Base-by-base conservation (phyloP, 805 yeast genomes). In the Ogataea degrootiae region DNA sequence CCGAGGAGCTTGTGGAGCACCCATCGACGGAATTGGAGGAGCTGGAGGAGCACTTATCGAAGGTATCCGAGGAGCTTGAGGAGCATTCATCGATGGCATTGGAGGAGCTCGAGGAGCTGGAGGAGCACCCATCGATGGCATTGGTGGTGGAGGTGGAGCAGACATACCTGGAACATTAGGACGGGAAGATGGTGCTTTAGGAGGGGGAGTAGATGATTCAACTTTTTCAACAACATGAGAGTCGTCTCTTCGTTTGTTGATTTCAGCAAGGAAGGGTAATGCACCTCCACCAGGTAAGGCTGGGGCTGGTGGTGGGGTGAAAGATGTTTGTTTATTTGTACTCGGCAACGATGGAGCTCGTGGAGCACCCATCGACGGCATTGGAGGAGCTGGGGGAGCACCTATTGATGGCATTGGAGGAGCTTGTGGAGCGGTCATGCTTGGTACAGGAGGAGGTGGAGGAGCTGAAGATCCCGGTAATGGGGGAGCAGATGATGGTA, bases 211-310 rank as follows among this genome's bases (percentile, higher is more conserved):
- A 4, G 21, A 19, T 19, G 21, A 19, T 3, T 19, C 21, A 19
- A 19, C 21, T 19, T 19, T 19, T 3, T 19, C 21, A 19, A 19
- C 4, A 19, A 77, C 82, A 58, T 69, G 59, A 0, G 73, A 49
- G 21, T 80, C 81, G 51, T 75, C 71, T 60, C 85, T 69, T 58
- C 75, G 77, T 37, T 75, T 72, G 50, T 79, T 78, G 43, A 81
- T 80, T 49, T 80, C 78, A 0, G 80, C 80, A 42, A 80, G 68
- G 55, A 81, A 80, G 6, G 87, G 85, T 22, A 80, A 59, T 0
- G 71, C 75, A 1, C 79, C 79, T 31, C 65, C 67, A 7, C 31
- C 37, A 42, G 56, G 51, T 17, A 54, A 34, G 39, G 62, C 53
- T 6, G 63, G 53, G 7, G 69, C 31, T 9, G 31, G 31, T 9